A percentile compares a stretch with the other conserved stretches of the same genome.
phyloP scores from a whole-genome alignment of 2,329 filamentous ascomycete species.

The Arachnopeziza araneosa region DNA sequence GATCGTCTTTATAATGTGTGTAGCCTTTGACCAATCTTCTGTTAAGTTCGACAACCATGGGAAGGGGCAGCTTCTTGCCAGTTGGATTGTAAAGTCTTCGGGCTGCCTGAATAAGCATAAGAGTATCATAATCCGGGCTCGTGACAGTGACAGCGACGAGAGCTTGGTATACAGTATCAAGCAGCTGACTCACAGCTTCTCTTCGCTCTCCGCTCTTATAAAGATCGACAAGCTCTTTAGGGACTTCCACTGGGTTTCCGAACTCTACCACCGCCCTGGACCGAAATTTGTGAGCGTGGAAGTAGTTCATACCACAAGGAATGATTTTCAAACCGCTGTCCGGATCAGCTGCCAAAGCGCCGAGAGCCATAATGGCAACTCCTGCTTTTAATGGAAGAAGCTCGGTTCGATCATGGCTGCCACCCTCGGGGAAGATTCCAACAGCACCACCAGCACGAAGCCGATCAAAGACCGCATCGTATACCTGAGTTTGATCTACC shows the following conservation, averaged over 20 bases:
- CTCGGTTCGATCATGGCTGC: slow-evolving; percentile 90
- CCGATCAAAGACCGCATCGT: slow-evolving; percentile 84
- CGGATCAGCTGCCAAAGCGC: slow-evolving; percentile 68
- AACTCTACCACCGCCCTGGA: slow-evolving; percentile 54
- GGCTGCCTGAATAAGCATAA: slow-evolving; percentile 94
- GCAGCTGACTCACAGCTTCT: slow-evolving; percentile 77
- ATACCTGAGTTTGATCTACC: slow-evolving; percentile 89
- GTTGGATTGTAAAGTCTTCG: slow-evolving; percentile 90
- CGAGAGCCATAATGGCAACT: slow-evolving; percentile 47
- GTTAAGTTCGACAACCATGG: slow-evolving; percentile 91
- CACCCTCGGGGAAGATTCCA: slow-evolving; percentile 95
- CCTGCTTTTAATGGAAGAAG: slow-evolving; percentile 73
- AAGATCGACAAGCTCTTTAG: slow-evolving; percentile 73
- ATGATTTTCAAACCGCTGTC: slow-evolving; percentile 88
- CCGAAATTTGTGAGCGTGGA: slow-evolving; percentile 6
- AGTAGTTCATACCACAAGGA: slow-evolving; percentile 71
- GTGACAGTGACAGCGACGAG: slow-evolving; percentile 87
- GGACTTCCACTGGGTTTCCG: slow-evolving; percentile 80
- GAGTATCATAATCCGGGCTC: slow-evolving; percentile 87
- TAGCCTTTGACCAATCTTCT: slow-evolving; percentile 86
- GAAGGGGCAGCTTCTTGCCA: slow-evolving; percentile 86
- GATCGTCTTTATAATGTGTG: slow-evolving; percentile 85
- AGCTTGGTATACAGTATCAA: slow-evolving; percentile 82
- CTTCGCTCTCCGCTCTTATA: slow-evolving; percentile 79
- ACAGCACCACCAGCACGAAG: slow-evolving; percentile 81